Conservation (phyloP, 2,329 filamentous ascomycete species). For the Diplodia mutila region DNA sequence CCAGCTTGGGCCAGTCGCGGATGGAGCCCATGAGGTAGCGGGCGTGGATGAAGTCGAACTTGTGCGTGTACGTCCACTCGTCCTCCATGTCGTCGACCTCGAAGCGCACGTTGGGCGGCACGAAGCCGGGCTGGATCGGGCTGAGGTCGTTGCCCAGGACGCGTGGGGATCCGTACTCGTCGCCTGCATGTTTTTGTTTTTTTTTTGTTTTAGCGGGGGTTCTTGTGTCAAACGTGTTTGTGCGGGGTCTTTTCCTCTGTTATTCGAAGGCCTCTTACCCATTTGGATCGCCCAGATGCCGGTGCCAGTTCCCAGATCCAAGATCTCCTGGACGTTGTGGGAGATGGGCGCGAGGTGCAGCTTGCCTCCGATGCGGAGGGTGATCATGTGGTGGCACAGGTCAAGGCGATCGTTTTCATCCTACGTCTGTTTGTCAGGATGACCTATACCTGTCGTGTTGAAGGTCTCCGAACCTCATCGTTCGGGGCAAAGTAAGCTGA, state of each 20-base stretch:
- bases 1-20: conserved; percentile 56
- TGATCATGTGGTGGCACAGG: conserved; percentile 4
- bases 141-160: conserved; percentile 53
- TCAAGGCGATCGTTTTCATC: conserved; percentile 14
- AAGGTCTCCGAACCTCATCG: neutral
- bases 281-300: conserved; percentile 15
- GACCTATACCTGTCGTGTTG: too few relatives aligned
- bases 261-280: neutral
- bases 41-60: conserved; percentile 63
- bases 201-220: too few relatives aligned
- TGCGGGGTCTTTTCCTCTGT: neutral
- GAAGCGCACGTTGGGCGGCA: conserved; percentile 52
- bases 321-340: conserved; percentile 24
- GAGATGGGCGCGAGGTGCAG: conserved; percentile 31
- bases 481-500: conserved; percentile 28
- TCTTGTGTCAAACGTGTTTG: too few relatives aligned
- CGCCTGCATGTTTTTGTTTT: conserved; percentile 27
- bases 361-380: neutral
- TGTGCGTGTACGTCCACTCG: conserved; percentile 37
- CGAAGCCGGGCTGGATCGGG: conserved; percentile 54
- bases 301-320: conserved; percentile 33
- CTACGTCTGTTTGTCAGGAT: conserved; percentile 31
- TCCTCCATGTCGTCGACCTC: conserved; percentile 55
- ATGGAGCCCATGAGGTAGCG: conserved; percentile 57
- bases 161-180: conserved; percentile 36